These are phyloP conservation scores for Trypethelium eluteriae DNA, from an alignment of 495 filamentous ascomycete genomes.

Conservation along the genomic window DNA sequence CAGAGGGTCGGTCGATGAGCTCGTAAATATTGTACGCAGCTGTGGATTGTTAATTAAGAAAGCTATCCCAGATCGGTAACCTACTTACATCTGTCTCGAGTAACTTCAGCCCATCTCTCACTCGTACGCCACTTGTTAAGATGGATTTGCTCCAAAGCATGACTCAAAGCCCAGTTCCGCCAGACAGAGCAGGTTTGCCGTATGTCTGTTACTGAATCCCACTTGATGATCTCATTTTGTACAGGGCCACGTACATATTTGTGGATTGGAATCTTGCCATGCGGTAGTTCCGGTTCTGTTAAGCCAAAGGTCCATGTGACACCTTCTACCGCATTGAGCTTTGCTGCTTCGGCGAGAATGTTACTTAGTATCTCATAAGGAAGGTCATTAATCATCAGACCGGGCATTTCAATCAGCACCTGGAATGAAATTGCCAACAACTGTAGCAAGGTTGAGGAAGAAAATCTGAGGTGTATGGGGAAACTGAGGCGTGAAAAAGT, in stretches of 20 bases:
- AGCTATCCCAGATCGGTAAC: neutral
- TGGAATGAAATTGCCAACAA: neutral
- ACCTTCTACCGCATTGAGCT: conserved; percentile 38
- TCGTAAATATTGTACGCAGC: conserved; percentile 37
- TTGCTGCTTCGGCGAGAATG: conserved; percentile 44
- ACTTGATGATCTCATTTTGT: conserved; percentile 42
- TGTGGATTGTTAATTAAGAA: conserved; percentile 14
- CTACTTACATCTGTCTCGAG: conserved; percentile 28
- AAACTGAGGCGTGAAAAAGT: too few species aligned
- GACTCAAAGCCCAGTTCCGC: conserved; percentile 47
- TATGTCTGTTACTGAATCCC: conserved; percentile 42
- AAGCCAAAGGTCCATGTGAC: conserved; percentile 46
- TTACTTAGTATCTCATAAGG: conserved; percentile 46
- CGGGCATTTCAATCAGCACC: neutral
- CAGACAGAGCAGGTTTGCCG: conserved; percentile 43
- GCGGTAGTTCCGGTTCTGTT: conserved; percentile 40
- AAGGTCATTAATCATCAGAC: conserved; percentile 36
- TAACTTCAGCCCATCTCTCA: conserved; percentile 41
- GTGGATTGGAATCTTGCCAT: conserved; percentile 37
- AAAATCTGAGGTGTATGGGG: too few species aligned
- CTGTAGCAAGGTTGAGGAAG: too few species aligned
- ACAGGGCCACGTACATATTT: conserved; percentile 44
- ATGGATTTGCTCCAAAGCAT: conserved; percentile 43
- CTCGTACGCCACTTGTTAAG: conserved; percentile 46
- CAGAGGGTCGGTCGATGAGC: conserved; percentile 34